Evolutionary conservation across 192 early-diverging fungal species (phyloP).

Genomic region (Pilaira anomala): DNA sequence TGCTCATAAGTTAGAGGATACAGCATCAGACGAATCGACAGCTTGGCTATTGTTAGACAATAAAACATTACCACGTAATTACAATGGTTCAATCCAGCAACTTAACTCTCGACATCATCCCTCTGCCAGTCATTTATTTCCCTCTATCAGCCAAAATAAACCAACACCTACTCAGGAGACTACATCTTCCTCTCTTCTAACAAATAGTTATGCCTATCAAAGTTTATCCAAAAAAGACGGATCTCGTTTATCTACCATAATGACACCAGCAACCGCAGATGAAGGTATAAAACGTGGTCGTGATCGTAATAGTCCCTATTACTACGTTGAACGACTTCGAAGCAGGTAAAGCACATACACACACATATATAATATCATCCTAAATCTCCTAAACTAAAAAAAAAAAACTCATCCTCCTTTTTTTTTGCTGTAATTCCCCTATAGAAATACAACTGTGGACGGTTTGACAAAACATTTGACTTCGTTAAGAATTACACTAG

Average conservation of each 20-base stretch:
- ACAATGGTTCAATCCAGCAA: not conserved
- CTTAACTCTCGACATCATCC: not conserved
- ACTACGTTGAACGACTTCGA: slow-evolving; percentile 31
- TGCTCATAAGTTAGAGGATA: slow-evolving; percentile 14
- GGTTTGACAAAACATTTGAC: slow-evolving; percentile 40
- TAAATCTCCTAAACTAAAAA: not conserved
- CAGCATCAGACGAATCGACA: slow-evolving; percentile 9
- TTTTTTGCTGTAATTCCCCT: not conserved
- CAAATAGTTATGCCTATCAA: slow-evolving; percentile 15
- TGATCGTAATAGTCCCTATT: slow-evolving; percentile 33
- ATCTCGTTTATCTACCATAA: slow-evolving; percentile 5
- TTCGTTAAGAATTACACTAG: slow-evolving; percentile 40
- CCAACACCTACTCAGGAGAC: not conserved
- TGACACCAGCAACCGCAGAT: not conserved
- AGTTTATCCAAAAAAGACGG: slow-evolving; percentile 24
- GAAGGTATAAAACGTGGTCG: slow-evolving; percentile 11
- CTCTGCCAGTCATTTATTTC: slow-evolving; percentile 8
- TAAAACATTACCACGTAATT: slow-evolving; percentile 13
- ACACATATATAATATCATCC: not conserved
- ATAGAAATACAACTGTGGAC: slow-evolving; percentile 40
- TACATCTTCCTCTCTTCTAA: not conserved
- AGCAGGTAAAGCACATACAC: slow-evolving; percentile 20
- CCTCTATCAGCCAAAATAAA: not conserved
- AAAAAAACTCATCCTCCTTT: not conserved
- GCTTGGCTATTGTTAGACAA: slow-evolving; percentile 31